phyloP scores from a whole-genome alignment of 2,329 filamentous ascomycete genomes.

The Juglanconis oblonga region DNA sequence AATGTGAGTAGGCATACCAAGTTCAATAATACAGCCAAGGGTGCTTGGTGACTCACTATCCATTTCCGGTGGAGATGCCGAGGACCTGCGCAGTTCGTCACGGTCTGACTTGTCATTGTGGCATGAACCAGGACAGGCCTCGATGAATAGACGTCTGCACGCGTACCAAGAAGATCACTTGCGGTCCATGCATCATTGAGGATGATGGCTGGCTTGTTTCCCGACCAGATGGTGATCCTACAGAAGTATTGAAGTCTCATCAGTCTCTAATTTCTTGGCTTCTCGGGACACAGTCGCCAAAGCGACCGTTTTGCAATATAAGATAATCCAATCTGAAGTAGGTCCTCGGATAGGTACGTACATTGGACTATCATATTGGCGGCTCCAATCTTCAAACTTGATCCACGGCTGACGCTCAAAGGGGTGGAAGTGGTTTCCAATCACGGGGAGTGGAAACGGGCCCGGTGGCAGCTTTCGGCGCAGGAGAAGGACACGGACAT shows the following conservation, averaged over 20 bases:
- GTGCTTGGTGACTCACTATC: too few relatives aligned
- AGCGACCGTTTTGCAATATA: too few relatives aligned
- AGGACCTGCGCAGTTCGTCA: neutral
- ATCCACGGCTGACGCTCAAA: neutral
- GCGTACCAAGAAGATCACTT: constrained; percentile 1
- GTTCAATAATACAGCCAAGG: neutral
- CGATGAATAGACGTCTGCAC: neutral
- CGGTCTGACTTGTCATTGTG: constrained; percentile 3
- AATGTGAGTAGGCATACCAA: too few relatives aligned
- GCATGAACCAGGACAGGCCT: neutral
- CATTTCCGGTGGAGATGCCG: too few relatives aligned
- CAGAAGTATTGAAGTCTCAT: neutral
- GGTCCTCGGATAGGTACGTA: neutral
- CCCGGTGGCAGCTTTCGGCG: constrained; percentile 8
- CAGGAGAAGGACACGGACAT: constrained; percentile 1
- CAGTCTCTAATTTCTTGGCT: neutral
- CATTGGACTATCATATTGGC: neutral
- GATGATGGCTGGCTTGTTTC: neutral
- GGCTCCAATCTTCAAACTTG: constrained; percentile 4
- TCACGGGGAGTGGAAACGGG: constrained; percentile 3
- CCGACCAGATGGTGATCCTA: constrained; percentile 9
- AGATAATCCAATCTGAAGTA: too few relatives aligned
- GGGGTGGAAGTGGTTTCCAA: constrained; percentile 3
- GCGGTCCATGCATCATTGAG: constrained; percentile 8
- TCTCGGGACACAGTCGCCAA: too few relatives aligned